phyloP scores from a whole-genome alignment of 2,329 filamentous ascomycete species.

The Fusarium gaditjirri region DNA sequence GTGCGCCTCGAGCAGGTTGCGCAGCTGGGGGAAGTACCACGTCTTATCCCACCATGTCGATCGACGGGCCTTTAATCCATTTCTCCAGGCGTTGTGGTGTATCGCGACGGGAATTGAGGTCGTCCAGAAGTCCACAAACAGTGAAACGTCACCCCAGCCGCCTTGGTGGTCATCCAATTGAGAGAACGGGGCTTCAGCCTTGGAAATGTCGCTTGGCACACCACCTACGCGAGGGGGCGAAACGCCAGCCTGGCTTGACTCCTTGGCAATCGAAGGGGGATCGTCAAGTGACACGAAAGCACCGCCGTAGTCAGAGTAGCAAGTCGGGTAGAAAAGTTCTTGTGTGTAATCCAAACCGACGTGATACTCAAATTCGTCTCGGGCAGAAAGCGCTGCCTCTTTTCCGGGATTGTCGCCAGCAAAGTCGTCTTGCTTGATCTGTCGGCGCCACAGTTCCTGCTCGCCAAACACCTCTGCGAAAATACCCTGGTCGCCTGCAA shows the following conservation, averaged over 20 bases:
- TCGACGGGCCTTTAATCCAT: constrained; percentile 40
- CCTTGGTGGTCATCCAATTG: not conserved
- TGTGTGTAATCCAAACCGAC: constrained; percentile 46
- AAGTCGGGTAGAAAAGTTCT: constrained; percentile 46
- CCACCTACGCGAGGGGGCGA: constrained; percentile 37
- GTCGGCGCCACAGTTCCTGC: constrained; percentile 40
- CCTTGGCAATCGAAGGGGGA: constrained; percentile 15
- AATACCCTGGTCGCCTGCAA: constrained; percentile 48
- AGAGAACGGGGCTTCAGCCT: constrained; percentile 25
- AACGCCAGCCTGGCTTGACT: constrained; percentile 36
- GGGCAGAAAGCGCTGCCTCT: constrained; percentile 17
- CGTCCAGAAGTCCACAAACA: constrained; percentile 43
- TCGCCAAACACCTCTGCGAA: constrained; percentile 48
- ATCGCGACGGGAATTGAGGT: constrained; percentile 38
- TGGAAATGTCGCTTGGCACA: constrained; percentile 38
- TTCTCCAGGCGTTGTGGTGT: constrained; percentile 43
- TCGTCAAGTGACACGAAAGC: constrained; percentile 40
- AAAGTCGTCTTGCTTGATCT: constrained; percentile 22
- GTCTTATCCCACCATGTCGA: constrained; percentile 43
- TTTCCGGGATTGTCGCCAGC: constrained; percentile 24
- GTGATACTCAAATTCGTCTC: constrained; percentile 42
- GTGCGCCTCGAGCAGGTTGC: constrained; percentile 35
- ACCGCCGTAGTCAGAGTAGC: constrained; percentile 44
- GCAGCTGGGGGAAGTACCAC: constrained; percentile 42
- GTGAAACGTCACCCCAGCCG: constrained; percentile 36